phyloP scores from a whole-genome alignment of 2,329 filamentous ascomycete genomes.

The Colletotrichum gloeosporioides region DNA sequence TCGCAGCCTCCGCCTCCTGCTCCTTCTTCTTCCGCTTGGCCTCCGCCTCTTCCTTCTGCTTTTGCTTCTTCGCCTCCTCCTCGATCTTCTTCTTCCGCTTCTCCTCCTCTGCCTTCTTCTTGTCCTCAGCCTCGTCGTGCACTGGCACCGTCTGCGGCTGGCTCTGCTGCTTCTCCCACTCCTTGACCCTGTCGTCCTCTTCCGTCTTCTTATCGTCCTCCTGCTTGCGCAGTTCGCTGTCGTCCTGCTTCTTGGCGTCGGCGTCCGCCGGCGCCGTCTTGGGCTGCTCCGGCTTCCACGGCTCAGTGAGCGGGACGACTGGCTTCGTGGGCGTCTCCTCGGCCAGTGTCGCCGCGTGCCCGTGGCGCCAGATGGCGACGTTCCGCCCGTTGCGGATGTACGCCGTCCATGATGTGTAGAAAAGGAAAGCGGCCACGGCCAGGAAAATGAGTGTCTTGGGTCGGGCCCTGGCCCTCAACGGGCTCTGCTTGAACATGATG shows the following conservation, averaged over 20 bases:
- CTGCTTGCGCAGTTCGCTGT: neutral
- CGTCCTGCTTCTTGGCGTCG: neutral
- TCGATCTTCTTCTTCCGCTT: neutral
- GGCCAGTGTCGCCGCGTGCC: slow-evolving; percentile 3
- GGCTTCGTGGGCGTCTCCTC: neutral
- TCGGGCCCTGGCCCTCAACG: slow-evolving; percentile 38
- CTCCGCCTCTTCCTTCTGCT: slow-evolving; percentile 16
- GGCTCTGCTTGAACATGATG: slow-evolving; percentile 30
- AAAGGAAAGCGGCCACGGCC: slow-evolving; percentile 41
- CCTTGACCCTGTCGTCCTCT: neutral
- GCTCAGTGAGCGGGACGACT: neutral
- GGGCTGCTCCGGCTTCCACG: slow-evolving; percentile 14
- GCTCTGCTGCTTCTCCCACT: neutral
- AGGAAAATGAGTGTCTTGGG: slow-evolving; percentile 48
- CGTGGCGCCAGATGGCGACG: slow-evolving; percentile 40
- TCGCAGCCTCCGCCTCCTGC: neutral
- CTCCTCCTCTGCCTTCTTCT: neutral
- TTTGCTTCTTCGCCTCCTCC: neutral
- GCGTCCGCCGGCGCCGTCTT: neutral
- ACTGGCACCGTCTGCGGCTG: neutral
- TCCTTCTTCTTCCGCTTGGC: slow-evolving; percentile 8
- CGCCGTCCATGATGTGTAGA: slow-evolving; percentile 47
- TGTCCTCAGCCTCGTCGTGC: neutral
- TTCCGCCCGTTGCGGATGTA: slow-evolving; percentile 23
- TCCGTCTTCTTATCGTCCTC: neutral